These are phyloP conservation scores for Cymbidium sinense DNA, from an alignment of 106 monocot species.

Conservation along the genomic window DNA sequence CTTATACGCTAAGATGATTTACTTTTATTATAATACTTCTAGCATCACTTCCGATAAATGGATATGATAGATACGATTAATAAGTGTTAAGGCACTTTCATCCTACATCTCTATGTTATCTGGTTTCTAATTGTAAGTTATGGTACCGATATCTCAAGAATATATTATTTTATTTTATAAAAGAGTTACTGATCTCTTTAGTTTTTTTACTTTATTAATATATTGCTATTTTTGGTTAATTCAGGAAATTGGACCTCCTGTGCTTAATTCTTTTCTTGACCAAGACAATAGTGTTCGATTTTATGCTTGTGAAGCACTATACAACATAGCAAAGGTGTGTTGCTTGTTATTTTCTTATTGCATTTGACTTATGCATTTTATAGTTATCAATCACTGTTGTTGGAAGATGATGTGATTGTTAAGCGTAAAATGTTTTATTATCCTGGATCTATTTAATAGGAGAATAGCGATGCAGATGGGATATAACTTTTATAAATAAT, in stretches of 20 bases:
- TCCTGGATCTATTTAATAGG: background rate
- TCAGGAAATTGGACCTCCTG: conserved; percentile 94
- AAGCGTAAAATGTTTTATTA: background rate
- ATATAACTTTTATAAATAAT: too few relatives aligned
- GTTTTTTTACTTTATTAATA: background rate
- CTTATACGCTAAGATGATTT: too few relatives aligned
- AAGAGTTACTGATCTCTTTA: too few relatives aligned
- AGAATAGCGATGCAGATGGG: background rate
- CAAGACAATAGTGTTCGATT: conserved; percentile 96
- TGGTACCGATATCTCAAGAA: too few relatives aligned
- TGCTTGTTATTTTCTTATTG: background rate
- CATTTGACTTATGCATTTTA: conserved; percentile 6
- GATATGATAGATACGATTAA: too few relatives aligned
- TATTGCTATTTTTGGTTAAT: background rate
- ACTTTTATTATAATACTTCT: too few relatives aligned
- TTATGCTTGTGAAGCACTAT: conserved; percentile 99
- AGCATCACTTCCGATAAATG: too few relatives aligned
- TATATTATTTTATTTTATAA: too few relatives aligned
- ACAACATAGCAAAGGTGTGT: conserved; percentile 97
- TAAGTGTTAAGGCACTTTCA: too few relatives aligned
- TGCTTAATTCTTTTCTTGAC: conserved; percentile 72
- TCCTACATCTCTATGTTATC: too few relatives aligned
- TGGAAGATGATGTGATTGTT: background rate
- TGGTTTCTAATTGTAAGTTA: too few relatives aligned
- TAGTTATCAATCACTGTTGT: background rate